phyloP scores from a whole-genome alignment of 805 yeast species.

The Teunomyces panamensis region DNA sequence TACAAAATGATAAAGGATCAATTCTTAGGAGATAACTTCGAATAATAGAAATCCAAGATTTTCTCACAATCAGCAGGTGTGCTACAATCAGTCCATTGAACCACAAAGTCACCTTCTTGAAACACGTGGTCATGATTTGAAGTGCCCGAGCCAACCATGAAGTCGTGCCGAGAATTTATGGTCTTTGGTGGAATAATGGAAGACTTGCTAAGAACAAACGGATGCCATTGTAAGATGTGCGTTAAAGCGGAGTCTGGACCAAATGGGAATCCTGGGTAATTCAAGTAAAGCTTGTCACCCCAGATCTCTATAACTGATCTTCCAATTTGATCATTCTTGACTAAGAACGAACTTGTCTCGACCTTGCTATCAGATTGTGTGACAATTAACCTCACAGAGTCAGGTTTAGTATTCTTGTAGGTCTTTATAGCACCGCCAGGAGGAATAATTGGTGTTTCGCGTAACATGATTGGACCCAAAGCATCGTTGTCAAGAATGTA shows the following conservation, averaged over 20 bases:
- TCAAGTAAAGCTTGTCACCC: conserved; percentile 68
- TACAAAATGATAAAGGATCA: not conserved
- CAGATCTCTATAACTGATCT: conserved; percentile 75
- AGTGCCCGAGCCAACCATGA: conserved; percentile 9
- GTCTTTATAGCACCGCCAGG: conserved; percentile 69
- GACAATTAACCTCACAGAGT: conserved; percentile 55
- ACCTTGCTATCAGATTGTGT: conserved; percentile 68
- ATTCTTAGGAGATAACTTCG: not conserved
- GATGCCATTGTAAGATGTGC: conserved; percentile 96
- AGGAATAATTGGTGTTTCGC: conserved; percentile 71
- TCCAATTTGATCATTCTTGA: conserved; percentile 63
- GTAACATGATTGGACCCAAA: conserved; percentile 59
- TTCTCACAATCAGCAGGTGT: conserved; percentile 50
- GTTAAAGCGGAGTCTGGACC: conserved; percentile 68
- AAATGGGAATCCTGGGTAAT: conserved; percentile 58
- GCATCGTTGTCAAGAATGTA: conserved; percentile 60
- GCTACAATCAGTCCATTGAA: conserved; percentile 57
- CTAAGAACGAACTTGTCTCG: conserved; percentile 68
- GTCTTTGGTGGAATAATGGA: conserved; percentile 60
- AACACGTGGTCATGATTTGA: conserved; percentile 35
- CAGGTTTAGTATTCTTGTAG: conserved; percentile 55
- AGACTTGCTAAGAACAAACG: conserved; percentile 67
- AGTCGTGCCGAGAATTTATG: conserved; percentile 28
- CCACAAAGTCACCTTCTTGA: conserved; percentile 65
- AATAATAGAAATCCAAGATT: conserved; percentile 27